These are phyloP conservation scores for Collybia sordida DNA, from an alignment of 768 basidiomycete species.

Conservation along the genomic window DNA sequence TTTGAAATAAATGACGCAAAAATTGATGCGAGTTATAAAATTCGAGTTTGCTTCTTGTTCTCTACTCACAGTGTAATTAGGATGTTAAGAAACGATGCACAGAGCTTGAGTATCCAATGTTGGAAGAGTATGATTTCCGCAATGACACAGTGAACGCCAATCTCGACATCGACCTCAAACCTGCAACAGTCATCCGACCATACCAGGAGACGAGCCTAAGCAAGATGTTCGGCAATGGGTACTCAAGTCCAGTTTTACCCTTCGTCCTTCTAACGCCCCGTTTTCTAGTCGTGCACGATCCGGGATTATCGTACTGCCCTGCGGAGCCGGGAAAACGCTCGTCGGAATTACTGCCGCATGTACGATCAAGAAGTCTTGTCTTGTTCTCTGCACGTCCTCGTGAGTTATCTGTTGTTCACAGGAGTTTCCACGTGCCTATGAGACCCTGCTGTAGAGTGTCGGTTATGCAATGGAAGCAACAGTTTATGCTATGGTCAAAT, in stretches of 20 bases:
- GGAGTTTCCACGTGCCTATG: constrained; percentile 9
- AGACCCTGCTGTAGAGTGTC: constrained; percentile 55
- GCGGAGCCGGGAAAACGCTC: constrained; percentile 97
- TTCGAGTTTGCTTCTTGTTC: constrained; percentile 1
- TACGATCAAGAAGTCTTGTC: constrained; percentile 98
- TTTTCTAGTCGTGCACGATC: constrained; percentile 86
- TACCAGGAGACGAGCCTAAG: constrained; percentile 98
- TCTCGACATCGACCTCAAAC: constrained; percentile 97
- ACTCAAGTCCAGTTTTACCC: constrained; percentile 18
- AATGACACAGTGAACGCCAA: constrained; percentile 97
- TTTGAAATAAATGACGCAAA: constrained; percentile 94
- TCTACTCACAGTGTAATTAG: constrained; percentile 35
- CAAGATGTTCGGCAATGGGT: constrained; percentile 99
- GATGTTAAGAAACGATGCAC: constrained; percentile 96
- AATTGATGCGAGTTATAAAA: constrained; percentile 69
- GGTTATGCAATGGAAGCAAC: constrained; percentile 98
- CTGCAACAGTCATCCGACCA: constrained; percentile 93
- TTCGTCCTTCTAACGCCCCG: constrained; percentile 8
- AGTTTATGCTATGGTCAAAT: constrained; percentile 99
- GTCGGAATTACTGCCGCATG: constrained; percentile 99
- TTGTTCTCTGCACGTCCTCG: constrained; percentile 98
- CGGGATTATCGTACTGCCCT: constrained; percentile 97
- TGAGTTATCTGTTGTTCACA: constrained; percentile 40
- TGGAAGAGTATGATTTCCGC: constrained; percentile 99
- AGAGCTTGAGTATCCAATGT: constrained; percentile 95